Evolutionary conservation across 352 stramenopile species (phyloP).

Genomic region (Phytophthora multivora): DNA sequence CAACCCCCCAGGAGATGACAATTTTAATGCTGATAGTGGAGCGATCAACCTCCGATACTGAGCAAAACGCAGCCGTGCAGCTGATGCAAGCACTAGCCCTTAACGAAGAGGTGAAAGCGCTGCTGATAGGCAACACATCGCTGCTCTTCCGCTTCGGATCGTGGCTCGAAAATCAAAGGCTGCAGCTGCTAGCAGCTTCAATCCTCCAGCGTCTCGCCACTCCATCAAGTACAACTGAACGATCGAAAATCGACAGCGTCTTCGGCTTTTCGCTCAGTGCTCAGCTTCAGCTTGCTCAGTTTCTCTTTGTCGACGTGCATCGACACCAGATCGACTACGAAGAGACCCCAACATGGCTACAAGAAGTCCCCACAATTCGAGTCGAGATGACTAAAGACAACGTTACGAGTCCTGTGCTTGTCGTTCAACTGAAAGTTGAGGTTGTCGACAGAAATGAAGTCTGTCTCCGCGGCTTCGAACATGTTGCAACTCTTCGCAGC

Average conservation of each 20-base stretch:
- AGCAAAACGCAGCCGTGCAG: conserved; percentile 28
- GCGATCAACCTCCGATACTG: conserved; percentile 17
- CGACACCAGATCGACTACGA: background rate
- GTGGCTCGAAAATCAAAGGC: conserved; percentile 14
- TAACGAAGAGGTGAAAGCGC: conserved; percentile 14
- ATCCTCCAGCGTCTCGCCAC: conserved; percentile 16
- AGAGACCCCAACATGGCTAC: background rate
- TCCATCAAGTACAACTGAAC: background rate
- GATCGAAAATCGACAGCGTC: background rate
- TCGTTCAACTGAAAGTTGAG: conserved; percentile 11
- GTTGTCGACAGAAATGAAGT: conserved; percentile 1
- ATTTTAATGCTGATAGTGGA: conserved; percentile 40
- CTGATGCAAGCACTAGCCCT: conserved; percentile 32
- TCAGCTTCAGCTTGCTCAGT: conserved; percentile 41
- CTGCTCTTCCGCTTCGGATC: conserved; percentile 19
- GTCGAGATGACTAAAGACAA: background rate
- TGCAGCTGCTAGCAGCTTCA: conserved; percentile 12
- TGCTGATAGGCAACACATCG: conserved; percentile 10
- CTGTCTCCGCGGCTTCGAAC: conserved; percentile 13
- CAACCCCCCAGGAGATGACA: conserved; percentile 16
- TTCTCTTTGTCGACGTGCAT: conserved; percentile 27
- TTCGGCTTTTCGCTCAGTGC: conserved; percentile 32
- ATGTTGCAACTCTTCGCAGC: background rate
- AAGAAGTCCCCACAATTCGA: background rate
- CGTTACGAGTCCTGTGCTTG: background rate